Evolutionary conservation across 1,139 yeast genomes (phyloP).

Genomic region (Eremothecium cymbalariae): DNA sequence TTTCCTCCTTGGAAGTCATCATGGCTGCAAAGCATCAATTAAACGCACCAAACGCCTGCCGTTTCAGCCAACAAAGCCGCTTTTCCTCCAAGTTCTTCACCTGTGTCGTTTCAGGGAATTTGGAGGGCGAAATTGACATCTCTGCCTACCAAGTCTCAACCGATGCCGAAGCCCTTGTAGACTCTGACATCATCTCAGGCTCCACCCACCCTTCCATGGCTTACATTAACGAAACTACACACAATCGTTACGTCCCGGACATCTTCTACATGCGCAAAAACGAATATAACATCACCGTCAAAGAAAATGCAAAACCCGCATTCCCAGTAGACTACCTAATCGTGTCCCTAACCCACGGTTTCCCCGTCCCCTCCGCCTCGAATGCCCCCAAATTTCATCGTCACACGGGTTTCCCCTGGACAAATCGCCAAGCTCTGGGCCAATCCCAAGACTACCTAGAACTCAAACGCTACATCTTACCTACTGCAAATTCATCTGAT

Average conservation of each 20-base stretch:
- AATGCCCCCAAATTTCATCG: conserved; percentile 34
- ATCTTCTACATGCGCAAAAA: conserved; percentile 77
- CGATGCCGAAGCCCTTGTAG: conserved; percentile 78
- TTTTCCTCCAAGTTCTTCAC: conserved; percentile 90
- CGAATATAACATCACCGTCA: conserved; percentile 82
- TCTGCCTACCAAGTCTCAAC: conserved; percentile 84
- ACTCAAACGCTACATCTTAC: conserved; percentile 41
- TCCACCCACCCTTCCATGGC: conserved; percentile 89
- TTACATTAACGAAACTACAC: conserved; percentile 64
- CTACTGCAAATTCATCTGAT: conserved; percentile 31
- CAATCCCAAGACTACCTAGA: conserved; percentile 58
- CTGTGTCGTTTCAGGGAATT: conserved; percentile 84
- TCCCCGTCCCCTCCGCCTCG: conserved; percentile 60
- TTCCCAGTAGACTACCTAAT: conserved; percentile 90
- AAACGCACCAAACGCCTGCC: conserved; percentile 54
- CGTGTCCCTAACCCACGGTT: conserved; percentile 87
- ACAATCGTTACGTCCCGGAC: conserved; percentile 84
- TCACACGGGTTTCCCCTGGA: conserved; percentile 53
- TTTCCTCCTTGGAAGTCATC: conserved; percentile 76
- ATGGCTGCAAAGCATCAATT: conserved; percentile 79
- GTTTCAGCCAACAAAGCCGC: conserved; percentile 56
- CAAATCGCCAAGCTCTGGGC: conserved; percentile 70
- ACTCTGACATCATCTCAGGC: conserved; percentile 78
- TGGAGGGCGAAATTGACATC: conserved; percentile 81
- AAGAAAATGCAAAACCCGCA: conserved; percentile 86